phyloP scores from a whole-genome alignment of 495 filamentous ascomycete genomes.

The Hyaloscypha variabilis region DNA sequence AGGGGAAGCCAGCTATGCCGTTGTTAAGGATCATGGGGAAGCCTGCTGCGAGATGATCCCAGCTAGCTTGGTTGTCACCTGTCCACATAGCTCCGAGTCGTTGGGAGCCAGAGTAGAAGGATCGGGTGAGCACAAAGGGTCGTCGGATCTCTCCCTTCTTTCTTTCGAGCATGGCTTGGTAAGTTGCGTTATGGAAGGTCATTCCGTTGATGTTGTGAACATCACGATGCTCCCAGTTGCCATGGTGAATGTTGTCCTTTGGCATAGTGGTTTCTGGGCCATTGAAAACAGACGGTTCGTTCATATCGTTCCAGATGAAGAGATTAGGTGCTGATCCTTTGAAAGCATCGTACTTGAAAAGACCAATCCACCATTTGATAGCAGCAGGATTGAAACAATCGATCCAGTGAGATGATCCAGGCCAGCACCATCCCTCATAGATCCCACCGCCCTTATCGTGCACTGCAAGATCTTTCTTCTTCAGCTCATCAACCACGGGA shows the following conservation, averaged over 20 bases:
- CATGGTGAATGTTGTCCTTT: conserved; percentile 92
- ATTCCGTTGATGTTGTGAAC: conserved; percentile 94
- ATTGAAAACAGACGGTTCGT: conserved; percentile 98
- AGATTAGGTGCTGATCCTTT: conserved; percentile 80
- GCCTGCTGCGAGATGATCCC: conserved; percentile 84
- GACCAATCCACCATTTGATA: conserved; percentile 81
- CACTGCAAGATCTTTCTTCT: conserved; percentile 77
- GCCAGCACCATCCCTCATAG: conserved; percentile 99
- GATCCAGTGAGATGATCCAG: conserved; percentile 92
- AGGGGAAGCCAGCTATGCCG: conserved; percentile 91
- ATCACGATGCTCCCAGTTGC: conserved; percentile 95
- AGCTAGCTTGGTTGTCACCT: conserved; percentile 91
- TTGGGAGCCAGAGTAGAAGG: conserved; percentile 89
- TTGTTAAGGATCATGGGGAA: conserved; percentile 93
- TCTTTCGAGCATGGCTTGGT: conserved; percentile 76
- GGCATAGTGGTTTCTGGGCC: conserved; percentile 98
- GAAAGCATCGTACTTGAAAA: conserved; percentile 87
- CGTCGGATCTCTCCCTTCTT: conserved; percentile 77
- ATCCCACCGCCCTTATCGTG: conserved; percentile 87
- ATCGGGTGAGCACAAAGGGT: conserved; percentile 90
- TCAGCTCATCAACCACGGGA: conserved; percentile 74
- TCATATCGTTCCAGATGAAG: conserved; percentile 99
- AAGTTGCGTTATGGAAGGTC: conserved; percentile 92
- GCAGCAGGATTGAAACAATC: conserved; percentile 91
- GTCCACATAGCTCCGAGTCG: conserved; percentile 96